Evolutionary conservation across 305 asterid genomes (phyloP).

Genomic region (Fraxinus platypoda): DNA sequence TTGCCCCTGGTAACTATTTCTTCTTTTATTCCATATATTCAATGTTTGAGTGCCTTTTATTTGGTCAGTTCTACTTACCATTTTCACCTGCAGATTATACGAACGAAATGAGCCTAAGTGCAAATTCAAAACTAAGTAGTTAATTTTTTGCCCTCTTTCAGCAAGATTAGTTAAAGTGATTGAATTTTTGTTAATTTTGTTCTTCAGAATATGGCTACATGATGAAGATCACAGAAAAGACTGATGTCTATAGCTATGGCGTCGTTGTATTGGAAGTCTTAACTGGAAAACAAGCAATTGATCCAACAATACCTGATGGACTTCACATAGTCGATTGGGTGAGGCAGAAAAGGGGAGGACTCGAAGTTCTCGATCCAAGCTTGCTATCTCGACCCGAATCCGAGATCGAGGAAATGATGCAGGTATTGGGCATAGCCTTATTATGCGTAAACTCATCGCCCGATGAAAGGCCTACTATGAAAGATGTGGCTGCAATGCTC

Average conservation of each 20-base stretch:
- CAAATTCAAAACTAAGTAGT: background rate
- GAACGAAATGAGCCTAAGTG: background rate
- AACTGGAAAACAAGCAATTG: conserved; percentile 78
- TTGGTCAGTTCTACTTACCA: background rate
- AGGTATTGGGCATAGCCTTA: conserved; percentile 72
- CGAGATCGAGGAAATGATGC: conserved; percentile 73
- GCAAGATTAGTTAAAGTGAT: background rate
- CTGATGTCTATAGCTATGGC: conserved; percentile 81
- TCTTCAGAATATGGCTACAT: conserved; percentile 50
- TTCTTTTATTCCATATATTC: background rate
- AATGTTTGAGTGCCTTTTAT: background rate
- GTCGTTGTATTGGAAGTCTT: conserved; percentile 71
- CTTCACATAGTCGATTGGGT: conserved; percentile 90
- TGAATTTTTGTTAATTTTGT: background rate
- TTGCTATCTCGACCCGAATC: conserved; percentile 44
- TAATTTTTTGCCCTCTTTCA: background rate
- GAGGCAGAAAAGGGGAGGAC: conserved; percentile 44
- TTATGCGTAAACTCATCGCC: conserved; percentile 68
- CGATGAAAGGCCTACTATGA: conserved; percentile 75
- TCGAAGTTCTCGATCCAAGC: conserved; percentile 48
- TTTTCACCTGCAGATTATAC: conserved; percentile 36
- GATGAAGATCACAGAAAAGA: conserved; percentile 80
- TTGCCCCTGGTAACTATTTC: conserved; percentile 67
- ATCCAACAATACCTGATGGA: conserved; percentile 76
- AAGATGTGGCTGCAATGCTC: conserved; percentile 80